Conservation (phyloP, 495 filamentous ascomycete genomes). For the Platismatia glauca region DNA sequence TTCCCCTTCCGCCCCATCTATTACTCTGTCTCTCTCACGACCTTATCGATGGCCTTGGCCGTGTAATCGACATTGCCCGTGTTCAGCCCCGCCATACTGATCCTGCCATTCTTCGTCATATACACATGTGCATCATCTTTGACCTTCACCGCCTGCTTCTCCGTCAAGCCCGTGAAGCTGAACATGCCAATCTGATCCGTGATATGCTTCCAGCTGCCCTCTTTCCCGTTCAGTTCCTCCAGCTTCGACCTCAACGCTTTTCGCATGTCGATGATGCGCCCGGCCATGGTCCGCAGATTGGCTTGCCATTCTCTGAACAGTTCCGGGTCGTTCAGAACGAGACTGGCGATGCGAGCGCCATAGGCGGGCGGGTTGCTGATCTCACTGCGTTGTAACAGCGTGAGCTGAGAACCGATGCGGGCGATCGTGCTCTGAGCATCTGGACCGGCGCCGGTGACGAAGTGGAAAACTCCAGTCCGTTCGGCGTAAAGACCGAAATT, state of each 20-base stretch:
- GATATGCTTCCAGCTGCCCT: conserved; percentile 92
- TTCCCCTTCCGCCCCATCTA: background rate
- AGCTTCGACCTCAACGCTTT: conserved; percentile 63
- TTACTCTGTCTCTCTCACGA: conserved; percentile 55
- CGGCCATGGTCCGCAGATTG: conserved; percentile 87
- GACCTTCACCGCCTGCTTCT: conserved; percentile 75
- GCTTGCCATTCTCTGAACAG: conserved; percentile 94
- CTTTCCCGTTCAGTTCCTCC: conserved; percentile 66
- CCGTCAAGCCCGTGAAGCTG: conserved; percentile 84
- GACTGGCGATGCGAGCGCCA: conserved; percentile 77
- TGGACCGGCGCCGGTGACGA: conserved; percentile 63
- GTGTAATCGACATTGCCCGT: conserved; percentile 86
- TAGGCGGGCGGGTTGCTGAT: conserved; percentile 95
- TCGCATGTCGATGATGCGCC: conserved; percentile 86
- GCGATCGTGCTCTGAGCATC: conserved; percentile 54
- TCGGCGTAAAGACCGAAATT: conserved; percentile 98
- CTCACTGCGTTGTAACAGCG: conserved; percentile 91
- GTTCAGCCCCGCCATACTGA: conserved; percentile 94
- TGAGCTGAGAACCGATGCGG: conserved; percentile 76
- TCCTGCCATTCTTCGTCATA: conserved; percentile 98
- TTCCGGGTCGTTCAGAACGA: conserved; percentile 68
- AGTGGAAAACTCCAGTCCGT: conserved; percentile 94
- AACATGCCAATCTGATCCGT: conserved; percentile 99
- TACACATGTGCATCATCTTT: conserved; percentile 81
- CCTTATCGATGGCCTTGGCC: conserved; percentile 77